Evolutionary conservation across 164 flowering plant species (phyloP).

Genomic region (Malania oleifera): DNA sequence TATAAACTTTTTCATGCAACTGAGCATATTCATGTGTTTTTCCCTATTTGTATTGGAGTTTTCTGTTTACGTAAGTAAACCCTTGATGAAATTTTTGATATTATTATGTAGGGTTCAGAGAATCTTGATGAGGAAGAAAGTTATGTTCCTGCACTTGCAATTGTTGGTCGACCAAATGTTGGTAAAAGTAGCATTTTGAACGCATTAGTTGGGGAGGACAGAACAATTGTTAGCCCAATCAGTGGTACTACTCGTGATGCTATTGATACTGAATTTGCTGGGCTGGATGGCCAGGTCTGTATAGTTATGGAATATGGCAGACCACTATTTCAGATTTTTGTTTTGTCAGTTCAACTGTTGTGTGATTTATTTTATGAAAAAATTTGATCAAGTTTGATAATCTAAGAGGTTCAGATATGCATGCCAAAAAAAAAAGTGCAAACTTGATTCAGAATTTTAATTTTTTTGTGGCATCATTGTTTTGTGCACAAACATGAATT

Average conservation of each 20-base stretch:
- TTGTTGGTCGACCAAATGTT: conserved; percentile 97
- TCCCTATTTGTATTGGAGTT: neutral
- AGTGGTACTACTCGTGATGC: conserved; percentile 99
- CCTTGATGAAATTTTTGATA: neutral
- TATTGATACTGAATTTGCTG: conserved; percentile 86
- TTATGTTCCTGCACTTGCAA: conserved; percentile 78
- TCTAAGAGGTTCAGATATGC: too few species aligned
- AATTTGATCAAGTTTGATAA: too few species aligned
- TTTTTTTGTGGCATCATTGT: too few species aligned
- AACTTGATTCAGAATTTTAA: too few species aligned
- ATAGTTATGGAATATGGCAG: neutral
- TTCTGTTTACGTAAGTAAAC: neutral
- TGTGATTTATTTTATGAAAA: too few species aligned
- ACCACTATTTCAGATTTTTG: too few species aligned
- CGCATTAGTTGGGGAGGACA: conserved; percentile 90
- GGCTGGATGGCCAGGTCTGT: conserved; percentile 83
- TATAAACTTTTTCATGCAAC: too few species aligned
- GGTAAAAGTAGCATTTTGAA: conserved; percentile 98
- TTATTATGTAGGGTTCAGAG: conserved; percentile 35
- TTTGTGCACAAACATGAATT: too few species aligned
- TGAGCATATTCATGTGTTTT: neutral
- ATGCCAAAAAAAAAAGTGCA: too few species aligned
- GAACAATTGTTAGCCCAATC: conserved; percentile 94
- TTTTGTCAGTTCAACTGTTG: too few species aligned
- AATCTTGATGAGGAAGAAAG: conserved; percentile 44